These are phyloP conservation scores for Boletus subparvulus DNA, from an alignment of 768 basidiomycete species.

Conservation along the genomic window DNA sequence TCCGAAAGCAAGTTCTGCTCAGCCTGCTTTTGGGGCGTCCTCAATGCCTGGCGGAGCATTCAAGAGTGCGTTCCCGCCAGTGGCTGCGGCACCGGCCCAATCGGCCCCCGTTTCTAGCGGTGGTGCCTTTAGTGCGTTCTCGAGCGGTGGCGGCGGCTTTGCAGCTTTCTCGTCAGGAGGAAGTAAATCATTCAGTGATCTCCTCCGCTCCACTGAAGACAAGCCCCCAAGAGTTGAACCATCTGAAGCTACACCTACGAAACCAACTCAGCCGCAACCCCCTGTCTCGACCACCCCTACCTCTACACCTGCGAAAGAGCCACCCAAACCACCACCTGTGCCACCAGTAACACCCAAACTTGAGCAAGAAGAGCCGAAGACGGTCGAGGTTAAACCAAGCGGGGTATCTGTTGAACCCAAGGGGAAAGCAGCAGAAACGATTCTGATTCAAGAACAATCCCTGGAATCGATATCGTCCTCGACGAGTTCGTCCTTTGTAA, in stretches of 20 bases:
- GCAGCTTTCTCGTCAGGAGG: slow-evolving; percentile 47
- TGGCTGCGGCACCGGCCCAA: slow-evolving; percentile 3
- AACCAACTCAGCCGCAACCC: neutral
- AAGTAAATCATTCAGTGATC: slow-evolving; percentile 59
- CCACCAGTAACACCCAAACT: neutral
- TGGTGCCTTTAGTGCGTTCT: slow-evolving; percentile 30
- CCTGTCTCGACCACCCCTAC: slow-evolving; percentile 8
- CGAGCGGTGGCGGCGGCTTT: slow-evolving; percentile 45
- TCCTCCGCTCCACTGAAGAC: slow-evolving; percentile 46
- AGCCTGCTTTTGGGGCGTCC: slow-evolving; percentile 41
- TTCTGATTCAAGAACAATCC: slow-evolving; percentile 15
- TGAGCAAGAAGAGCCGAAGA: neutral
- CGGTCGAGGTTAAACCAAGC: neutral
- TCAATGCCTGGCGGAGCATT: slow-evolving; percentile 31
- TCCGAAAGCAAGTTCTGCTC: slow-evolving; percentile 19
- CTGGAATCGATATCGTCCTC: slow-evolving; percentile 41
- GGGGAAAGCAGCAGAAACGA: slow-evolving; percentile 7
- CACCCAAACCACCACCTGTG: neutral
- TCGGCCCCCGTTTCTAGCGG: slow-evolving; percentile 12
- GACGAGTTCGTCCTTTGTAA: slow-evolving; percentile 48
- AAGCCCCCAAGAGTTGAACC: slow-evolving; percentile 20
- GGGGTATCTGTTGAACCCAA: slow-evolving; percentile 1
- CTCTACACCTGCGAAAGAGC: slow-evolving; percentile 13
- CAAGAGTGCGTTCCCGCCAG: slow-evolving; percentile 20
- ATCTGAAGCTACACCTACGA: slow-evolving; percentile 17